Conservation (phyloP, 768 basidiomycete genomes). For the Rhodocollybia butyracea region DNA sequence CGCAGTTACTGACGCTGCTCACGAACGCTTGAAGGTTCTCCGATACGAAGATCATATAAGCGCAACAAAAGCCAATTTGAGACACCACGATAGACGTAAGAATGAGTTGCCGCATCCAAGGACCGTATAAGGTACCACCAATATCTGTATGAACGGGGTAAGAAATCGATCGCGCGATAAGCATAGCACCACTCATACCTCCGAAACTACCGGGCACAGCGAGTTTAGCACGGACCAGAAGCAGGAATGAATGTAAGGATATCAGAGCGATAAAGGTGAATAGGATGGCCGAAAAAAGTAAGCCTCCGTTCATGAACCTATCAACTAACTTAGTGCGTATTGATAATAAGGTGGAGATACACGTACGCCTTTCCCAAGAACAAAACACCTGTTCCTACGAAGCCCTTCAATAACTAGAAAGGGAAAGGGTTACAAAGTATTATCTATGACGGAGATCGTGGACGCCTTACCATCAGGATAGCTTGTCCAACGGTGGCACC, state of each 20-base stretch:
- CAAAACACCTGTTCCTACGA: slow-evolving; percentile 92
- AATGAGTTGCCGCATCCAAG: slow-evolving; percentile 90
- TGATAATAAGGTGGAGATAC: slow-evolving; percentile 6
- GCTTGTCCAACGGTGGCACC: slow-evolving; percentile 92
- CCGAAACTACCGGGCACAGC: slow-evolving; percentile 92
- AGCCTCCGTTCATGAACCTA: slow-evolving; percentile 93
- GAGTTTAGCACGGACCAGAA: slow-evolving; percentile 84
- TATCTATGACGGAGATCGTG: not conserved
- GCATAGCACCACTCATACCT: slow-evolving; percentile 46
- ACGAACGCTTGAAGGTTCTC: slow-evolving; percentile 66
- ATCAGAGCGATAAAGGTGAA: slow-evolving; percentile 81
- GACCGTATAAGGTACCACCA: slow-evolving; percentile 87
- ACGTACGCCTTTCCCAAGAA: slow-evolving; percentile 90
- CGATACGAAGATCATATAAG: slow-evolving; percentile 95
- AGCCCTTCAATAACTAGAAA: slow-evolving; percentile 80
- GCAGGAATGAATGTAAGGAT: slow-evolving; percentile 90
- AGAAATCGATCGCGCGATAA: not conserved
- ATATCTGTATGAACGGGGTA: slow-evolving; percentile 57
- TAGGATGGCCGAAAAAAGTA: slow-evolving; percentile 80
- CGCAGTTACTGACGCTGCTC: slow-evolving; percentile 2
- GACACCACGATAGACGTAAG: slow-evolving; percentile 85
- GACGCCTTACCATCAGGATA: slow-evolving; percentile 74
- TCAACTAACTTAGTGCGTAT: not conserved
- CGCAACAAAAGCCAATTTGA: slow-evolving; percentile 84
- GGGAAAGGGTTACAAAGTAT: not conserved